Evolutionary conservation across 2,329 filamentous ascomycete genomes (phyloP).

Genomic region (Xylaria sp.): DNA sequence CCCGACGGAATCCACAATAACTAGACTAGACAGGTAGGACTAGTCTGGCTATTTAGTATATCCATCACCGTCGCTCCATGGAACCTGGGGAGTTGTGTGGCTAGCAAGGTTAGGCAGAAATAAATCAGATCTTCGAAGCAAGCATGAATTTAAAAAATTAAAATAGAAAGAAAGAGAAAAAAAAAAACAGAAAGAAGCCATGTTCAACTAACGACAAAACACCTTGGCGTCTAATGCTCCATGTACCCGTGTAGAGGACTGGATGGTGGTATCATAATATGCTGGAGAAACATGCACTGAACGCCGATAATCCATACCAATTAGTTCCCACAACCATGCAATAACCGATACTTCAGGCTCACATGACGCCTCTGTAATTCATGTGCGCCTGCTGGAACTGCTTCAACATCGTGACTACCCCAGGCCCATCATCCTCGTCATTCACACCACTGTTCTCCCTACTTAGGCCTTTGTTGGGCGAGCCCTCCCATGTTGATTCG

Average conservation of each 20-base stretch:
- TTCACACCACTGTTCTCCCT: conserved; percentile 62
- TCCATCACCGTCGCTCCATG: too few species aligned
- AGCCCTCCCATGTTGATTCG: conserved; percentile 70
- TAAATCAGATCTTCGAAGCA: not conserved
- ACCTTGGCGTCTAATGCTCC: conserved; percentile 10
- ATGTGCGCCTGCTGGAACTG: conserved; percentile 69
- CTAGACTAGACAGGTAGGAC: not conserved
- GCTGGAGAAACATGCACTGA: conserved; percentile 20
- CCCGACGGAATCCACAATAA: conserved; percentile 17
- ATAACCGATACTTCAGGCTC: conserved; percentile 11
- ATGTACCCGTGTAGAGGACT: not conserved
- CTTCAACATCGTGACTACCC: conserved; percentile 68
- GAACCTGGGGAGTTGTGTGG: too few species aligned
- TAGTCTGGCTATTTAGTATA: not conserved
- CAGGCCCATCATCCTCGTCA: conserved; percentile 62
- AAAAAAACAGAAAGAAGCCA: not conserved
- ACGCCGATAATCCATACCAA: conserved; percentile 21
- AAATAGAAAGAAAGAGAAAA: not conserved
- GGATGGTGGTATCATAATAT: conserved; percentile 34
- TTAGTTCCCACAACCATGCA: conserved; percentile 15
- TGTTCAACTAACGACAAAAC: conserved; percentile 12
- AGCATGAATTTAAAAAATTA: too few species aligned
- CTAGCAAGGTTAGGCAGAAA: too few species aligned
- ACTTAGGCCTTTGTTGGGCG: conserved; percentile 62
- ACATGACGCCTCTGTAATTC: conserved; percentile 58